These are phyloP conservation scores for Pseudohyphozyma bogoriensis DNA, from an alignment of 768 basidiomycete species.

Conservation along the genomic window DNA sequence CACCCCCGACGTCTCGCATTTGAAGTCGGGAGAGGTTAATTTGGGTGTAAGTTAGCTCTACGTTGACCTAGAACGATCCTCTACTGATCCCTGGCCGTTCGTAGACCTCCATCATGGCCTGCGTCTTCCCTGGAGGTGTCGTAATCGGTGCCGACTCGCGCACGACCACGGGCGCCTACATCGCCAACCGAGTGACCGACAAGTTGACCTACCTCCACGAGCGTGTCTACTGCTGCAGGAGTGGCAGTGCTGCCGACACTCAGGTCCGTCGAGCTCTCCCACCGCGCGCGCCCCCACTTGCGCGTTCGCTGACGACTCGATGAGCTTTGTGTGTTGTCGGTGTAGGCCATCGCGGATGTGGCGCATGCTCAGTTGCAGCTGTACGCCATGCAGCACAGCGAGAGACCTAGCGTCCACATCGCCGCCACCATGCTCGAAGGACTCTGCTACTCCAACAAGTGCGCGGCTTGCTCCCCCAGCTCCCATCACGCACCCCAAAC, in stretches of 20 bases:
- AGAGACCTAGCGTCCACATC: slow-evolving; percentile 62
- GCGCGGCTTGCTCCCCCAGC: slow-evolving; percentile 34
- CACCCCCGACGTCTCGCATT: background rate
- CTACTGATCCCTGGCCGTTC: background rate
- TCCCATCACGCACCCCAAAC: background rate
- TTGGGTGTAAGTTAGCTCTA: background rate
- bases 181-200: slow-evolving; percentile 97
- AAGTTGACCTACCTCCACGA: slow-evolving; percentile 80
- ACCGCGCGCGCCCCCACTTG: too few species aligned
- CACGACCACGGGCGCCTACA: slow-evolving; percentile 93
- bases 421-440: slow-evolving; percentile 76
- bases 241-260: slow-evolving; percentile 90
- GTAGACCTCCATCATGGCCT: slow-evolving; percentile 98
- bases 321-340: background rate
- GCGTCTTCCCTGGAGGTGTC: slow-evolving; percentile 89
- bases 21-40: background rate
- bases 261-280: slow-evolving; percentile 43
- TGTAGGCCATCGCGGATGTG: slow-evolving; percentile 70
- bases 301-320: too few species aligned
- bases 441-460: slow-evolving; percentile 90
- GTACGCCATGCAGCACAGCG: slow-evolving; percentile 41
- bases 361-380: slow-evolving; percentile 30
- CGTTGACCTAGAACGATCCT: too few species aligned
- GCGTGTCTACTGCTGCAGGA: slow-evolving; percentile 97
- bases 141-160: slow-evolving; percentile 95